Conservation (phyloP, 2,329 filamentous ascomycete species). For the Pseudogymnoascus sp. region DNA sequence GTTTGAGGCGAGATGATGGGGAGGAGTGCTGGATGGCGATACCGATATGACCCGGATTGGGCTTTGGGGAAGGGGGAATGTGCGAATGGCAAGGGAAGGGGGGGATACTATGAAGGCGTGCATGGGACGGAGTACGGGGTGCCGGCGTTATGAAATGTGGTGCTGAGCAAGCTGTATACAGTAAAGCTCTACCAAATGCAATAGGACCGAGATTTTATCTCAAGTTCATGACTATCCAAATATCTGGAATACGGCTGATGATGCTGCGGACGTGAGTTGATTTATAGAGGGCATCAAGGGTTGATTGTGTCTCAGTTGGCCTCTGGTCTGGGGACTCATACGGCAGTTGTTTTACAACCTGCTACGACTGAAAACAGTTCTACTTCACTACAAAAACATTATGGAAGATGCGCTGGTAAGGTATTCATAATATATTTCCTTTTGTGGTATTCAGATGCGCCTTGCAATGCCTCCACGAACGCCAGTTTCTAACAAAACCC, state of each 20-base stretch:
- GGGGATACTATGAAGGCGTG: not conserved
- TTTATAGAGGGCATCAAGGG: not conserved
- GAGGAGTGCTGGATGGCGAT: constrained; percentile 3
- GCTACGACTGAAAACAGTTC: not conserved
- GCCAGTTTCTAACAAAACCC: constrained; percentile 14
- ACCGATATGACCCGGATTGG: not conserved
- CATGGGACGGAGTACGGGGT: constrained; percentile 8
- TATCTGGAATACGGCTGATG: not conserved
- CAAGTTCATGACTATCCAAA: not conserved
- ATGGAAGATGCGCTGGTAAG: not conserved
- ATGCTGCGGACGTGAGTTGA: not conserved
- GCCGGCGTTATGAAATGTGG: not conserved
- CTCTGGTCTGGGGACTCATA: not conserved
- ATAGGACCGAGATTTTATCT: not conserved
- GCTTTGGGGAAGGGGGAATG: not conserved
- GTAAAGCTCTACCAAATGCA: constrained; percentile 4
- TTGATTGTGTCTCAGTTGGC: not conserved
- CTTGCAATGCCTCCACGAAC: constrained; percentile 24
- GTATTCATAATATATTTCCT: not conserved
- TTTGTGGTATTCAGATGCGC: constrained; percentile 26
- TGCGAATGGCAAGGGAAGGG: not conserved
- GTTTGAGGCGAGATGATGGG: constrained; percentile 79
- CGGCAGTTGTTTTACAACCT: not conserved
- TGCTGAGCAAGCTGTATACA: not conserved
- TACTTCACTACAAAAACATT: too few relatives aligned